Evolutionary conservation across 2,329 filamentous ascomycete species (phyloP).

Genomic region (Decorospora gaudefroyi): DNA sequence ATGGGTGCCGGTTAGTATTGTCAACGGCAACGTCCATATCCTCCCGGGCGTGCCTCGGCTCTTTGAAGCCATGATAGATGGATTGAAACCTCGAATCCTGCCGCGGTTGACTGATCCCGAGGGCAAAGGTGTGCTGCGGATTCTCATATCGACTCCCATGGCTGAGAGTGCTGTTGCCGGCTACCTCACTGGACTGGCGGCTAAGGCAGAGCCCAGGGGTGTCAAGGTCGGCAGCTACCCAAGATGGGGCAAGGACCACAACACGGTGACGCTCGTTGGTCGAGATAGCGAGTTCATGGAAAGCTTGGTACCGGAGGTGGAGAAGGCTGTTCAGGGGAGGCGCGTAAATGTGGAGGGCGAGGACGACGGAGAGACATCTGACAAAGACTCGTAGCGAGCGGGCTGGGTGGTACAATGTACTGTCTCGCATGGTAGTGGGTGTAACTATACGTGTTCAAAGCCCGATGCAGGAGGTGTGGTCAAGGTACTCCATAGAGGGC

Average conservation of each 20-base stretch:
- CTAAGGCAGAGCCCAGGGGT: conserved; percentile 71
- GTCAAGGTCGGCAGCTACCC: conserved; percentile 97
- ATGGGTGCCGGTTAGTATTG: conserved; percentile 88
- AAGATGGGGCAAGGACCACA: conserved; percentile 82
- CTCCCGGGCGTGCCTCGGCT: conserved; percentile 85
- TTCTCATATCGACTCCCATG: conserved; percentile 85
- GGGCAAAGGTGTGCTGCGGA: conserved; percentile 76
- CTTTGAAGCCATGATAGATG: conserved; percentile 78
- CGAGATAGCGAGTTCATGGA: conserved; percentile 78
- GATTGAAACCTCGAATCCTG: conserved; percentile 70
- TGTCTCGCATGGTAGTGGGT: conserved; percentile 4
- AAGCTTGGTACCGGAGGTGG: conserved; percentile 75
- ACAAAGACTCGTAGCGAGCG: conserved; percentile 44
- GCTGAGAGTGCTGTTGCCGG: conserved; percentile 82
- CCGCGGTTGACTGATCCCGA: conserved; percentile 78
- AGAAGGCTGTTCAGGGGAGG: conserved; percentile 73
- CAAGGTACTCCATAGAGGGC: conserved; percentile 25
- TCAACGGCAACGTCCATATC: conserved; percentile 93
- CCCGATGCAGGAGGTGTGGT: conserved; percentile 20
- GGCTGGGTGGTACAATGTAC: conserved; percentile 31
- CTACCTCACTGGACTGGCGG: conserved; percentile 80
- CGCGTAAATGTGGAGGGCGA: conserved; percentile 71
- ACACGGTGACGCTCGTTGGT: conserved; percentile 86
- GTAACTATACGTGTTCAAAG: conserved; percentile 5
- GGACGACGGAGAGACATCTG: conserved; percentile 50